phyloP scores from a whole-genome alignment of 2,329 filamentous ascomycete genomes.

The Neopestalotiopsis rosae region DNA sequence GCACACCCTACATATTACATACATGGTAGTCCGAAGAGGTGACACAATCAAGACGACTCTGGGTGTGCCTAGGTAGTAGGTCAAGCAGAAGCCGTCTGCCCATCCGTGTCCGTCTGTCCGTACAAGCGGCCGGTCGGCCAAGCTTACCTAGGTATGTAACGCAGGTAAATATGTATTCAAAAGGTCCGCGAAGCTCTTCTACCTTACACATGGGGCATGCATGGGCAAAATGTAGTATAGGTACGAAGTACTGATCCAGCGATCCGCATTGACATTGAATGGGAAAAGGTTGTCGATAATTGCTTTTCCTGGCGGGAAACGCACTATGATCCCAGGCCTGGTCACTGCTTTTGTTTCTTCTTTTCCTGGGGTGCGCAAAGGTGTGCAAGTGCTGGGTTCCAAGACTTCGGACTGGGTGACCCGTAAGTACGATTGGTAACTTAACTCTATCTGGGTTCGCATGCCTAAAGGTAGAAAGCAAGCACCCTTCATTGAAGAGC shows the following conservation, averaged over 20 bases:
- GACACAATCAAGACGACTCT: slow-evolving; percentile 1
- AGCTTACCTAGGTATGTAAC: background rate
- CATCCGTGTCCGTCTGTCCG: background rate
- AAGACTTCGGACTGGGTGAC: slow-evolving; percentile 7
- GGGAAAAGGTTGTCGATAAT: slow-evolving; percentile 3
- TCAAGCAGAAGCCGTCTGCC: background rate
- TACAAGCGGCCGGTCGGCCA: too few relatives aligned
- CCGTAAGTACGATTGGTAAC: slow-evolving; percentile 1
- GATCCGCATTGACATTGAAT: background rate
- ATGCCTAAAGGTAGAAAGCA: background rate
- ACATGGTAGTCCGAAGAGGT: background rate
- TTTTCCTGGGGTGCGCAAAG: background rate
- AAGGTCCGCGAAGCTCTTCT: background rate
- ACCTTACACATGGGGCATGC: too few relatives aligned
- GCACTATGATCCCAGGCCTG: background rate
- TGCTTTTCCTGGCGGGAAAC: background rate
- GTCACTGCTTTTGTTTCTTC: background rate
- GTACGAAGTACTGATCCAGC: background rate
- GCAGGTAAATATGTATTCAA: too few relatives aligned
- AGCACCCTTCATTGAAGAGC: too few relatives aligned
- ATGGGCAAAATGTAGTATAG: too few relatives aligned
- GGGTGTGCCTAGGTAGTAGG: background rate
- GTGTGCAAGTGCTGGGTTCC: background rate
- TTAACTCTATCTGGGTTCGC: slow-evolving; percentile 16
- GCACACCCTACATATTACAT: background rate